These are phyloP conservation scores for Rehmannia glutinosa DNA, from an alignment of 257 asterid species.

Conservation along the genomic window DNA sequence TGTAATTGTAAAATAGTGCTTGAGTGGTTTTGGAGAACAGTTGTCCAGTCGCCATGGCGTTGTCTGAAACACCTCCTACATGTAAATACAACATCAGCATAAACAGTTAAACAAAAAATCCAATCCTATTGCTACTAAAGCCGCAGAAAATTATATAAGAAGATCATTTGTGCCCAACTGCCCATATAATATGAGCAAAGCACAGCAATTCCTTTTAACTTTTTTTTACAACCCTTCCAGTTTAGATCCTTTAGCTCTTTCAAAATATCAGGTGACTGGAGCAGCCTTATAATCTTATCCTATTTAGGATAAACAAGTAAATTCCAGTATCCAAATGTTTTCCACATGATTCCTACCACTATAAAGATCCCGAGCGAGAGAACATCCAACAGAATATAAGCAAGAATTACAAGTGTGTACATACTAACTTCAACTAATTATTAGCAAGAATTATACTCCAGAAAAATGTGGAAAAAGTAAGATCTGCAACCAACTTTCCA, in stretches of 20 bases:
- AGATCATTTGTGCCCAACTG: no score
- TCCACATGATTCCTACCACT: not conserved
- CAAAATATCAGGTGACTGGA: not conserved
- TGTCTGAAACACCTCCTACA: constrained; percentile 34
- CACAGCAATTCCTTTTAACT: no score
- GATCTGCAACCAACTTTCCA: constrained; percentile 4
- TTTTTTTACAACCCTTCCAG: no score
- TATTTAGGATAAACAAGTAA: constrained; percentile 8
- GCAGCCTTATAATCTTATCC: not conserved
- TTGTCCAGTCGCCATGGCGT: constrained; percentile 88
- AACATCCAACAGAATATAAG: not conserved
- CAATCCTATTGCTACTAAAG: not conserved
- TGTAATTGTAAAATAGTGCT: constrained; percentile 86
- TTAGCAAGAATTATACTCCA: not conserved
- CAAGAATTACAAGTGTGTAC: not conserved
- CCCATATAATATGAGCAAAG: no score
- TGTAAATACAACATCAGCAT: constrained; percentile 23
- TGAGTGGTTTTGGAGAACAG: constrained; percentile 90
- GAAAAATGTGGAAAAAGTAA: not conserved
- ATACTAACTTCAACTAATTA: not conserved
- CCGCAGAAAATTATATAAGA: not conserved
- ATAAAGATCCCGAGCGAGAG: not conserved
- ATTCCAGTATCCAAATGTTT: not conserved
- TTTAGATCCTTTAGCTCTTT: no score
- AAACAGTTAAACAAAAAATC: not conserved